A percentile compares a stretch with the other conserved stretches of the same genome.
These are phyloP conservation scores for Mimosa pudica DNA, from an alignment of 306 rosid species.

Conservation along the genomic window DNA sequence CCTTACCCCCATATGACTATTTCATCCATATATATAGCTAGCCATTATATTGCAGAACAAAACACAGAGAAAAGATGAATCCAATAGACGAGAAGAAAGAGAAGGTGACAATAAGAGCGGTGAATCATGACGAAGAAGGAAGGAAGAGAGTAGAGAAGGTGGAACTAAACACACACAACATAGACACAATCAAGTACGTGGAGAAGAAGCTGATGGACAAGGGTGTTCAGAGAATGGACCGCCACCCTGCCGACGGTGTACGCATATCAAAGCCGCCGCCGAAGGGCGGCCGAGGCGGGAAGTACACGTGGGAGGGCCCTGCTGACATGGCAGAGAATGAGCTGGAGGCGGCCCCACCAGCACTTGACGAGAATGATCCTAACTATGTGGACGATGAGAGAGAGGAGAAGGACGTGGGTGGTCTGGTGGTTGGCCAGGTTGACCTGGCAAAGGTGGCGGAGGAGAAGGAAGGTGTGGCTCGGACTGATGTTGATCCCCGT, in stretches of 20 bases:
- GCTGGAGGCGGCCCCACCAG: slow-evolving; percentile 52
- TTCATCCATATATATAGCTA: neutral
- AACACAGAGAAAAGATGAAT: slow-evolving; percentile 39
- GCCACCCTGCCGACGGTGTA: slow-evolving; percentile 64
- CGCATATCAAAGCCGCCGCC: slow-evolving; percentile 55
- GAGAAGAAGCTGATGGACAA: slow-evolving; percentile 76
- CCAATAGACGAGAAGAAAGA: slow-evolving; percentile 58
- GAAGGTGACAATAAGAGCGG: slow-evolving; percentile 56
- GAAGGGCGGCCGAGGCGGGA: slow-evolving; percentile 79
- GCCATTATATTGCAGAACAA: neutral
- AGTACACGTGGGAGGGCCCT: slow-evolving; percentile 94
- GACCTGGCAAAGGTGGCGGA: slow-evolving; percentile 58
- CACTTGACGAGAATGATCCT: slow-evolving; percentile 76
- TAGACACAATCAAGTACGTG: slow-evolving; percentile 57
- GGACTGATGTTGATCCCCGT: slow-evolving; percentile 75
- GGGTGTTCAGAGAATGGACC: slow-evolving; percentile 65
- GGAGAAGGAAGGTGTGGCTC: slow-evolving; percentile 49
- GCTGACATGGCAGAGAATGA: slow-evolving; percentile 40
- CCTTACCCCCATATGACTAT: too few species aligned
- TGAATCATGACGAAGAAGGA: slow-evolving; percentile 69
- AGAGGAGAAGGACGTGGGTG: slow-evolving; percentile 32
- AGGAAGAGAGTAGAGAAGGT: slow-evolving; percentile 59
- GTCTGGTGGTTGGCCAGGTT: slow-evolving; percentile 56
- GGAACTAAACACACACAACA: slow-evolving; percentile 52
- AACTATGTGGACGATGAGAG: slow-evolving; percentile 71